Evolutionary conservation across 768 basidiomycete genomes (phyloP).

Genomic region (Boletus vinaceobasis): DNA sequence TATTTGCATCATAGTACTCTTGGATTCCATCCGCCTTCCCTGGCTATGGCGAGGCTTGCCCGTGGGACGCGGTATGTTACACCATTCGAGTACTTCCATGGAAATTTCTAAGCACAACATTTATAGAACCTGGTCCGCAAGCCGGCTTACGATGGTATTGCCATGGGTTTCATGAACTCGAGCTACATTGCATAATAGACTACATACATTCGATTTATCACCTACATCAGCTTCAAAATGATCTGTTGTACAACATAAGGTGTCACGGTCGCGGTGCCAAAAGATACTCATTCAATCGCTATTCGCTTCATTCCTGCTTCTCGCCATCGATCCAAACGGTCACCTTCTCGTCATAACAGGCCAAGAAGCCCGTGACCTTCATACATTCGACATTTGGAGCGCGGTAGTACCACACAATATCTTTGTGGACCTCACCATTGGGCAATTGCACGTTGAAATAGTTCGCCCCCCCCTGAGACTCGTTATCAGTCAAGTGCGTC

Average conservation of each 20-base stretch:
- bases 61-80: conserved; percentile 14
- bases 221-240: no score
- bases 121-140: conserved; percentile 15
- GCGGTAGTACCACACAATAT: conserved; percentile 66
- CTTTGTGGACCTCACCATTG: conserved; percentile 40
- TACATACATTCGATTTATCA: background rate
- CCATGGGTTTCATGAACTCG: conserved; percentile 1
- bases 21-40: conserved; percentile 12
- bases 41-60: conserved; percentile 13
- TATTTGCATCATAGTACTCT: conserved; percentile 8
- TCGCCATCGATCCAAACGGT: conserved; percentile 62
- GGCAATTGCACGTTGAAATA: conserved; percentile 53
- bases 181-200: background rate
- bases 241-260: conserved; percentile 5
- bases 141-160: conserved; percentile 14
- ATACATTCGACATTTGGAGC: conserved; percentile 49
- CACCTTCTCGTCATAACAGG: conserved; percentile 67
- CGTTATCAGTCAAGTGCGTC: background rate
- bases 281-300: background rate
- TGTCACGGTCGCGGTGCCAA: background rate
- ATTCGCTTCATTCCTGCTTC: conserved; percentile 40
- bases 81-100: background rate
- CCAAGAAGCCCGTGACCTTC: conserved; percentile 47
- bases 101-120: background rate
- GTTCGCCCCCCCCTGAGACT: conserved; percentile 51